Percentiles rank a stretch among this genome's conserved stretches.
phyloP scores from a whole-genome alignment of 108 stramenopile genomes.

The Pseudonitzschia delicatissima region DNA sequence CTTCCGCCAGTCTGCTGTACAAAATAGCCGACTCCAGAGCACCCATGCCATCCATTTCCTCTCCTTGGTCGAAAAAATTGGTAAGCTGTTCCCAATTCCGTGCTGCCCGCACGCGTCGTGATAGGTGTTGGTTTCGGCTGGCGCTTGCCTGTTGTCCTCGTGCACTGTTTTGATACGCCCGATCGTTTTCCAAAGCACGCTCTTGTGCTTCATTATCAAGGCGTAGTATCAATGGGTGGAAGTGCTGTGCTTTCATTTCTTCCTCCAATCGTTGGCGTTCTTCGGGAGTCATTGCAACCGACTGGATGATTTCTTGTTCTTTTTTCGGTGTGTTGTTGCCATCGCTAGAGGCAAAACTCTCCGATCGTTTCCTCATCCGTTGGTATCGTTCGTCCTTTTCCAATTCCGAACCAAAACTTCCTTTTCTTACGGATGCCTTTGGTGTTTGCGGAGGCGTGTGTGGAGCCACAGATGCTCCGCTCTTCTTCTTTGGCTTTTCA shows the following conservation, averaged over 20 bases:
- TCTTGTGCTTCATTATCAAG: conserved; percentile 67
- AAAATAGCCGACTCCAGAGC: conserved; percentile 73
- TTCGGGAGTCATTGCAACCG: conserved; percentile 67
- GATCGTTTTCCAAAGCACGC: conserved; percentile 55
- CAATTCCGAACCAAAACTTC: conserved; percentile 61
- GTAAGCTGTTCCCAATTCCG: conserved; percentile 46
- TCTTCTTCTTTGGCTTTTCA: conserved; percentile 8
- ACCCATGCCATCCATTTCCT: conserved; percentile 59
- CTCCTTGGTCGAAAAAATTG: conserved; percentile 34
- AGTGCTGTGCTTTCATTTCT: conserved; percentile 71
- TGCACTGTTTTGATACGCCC: conserved; percentile 31
- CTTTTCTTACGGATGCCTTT: no score
- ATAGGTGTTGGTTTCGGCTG: neutral
- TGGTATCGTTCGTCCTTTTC: conserved; percentile 58
- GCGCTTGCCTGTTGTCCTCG: neutral
- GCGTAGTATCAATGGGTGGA: conserved; percentile 58
- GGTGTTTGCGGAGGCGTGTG: neutral
- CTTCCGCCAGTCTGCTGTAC: no score
- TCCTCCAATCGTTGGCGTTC: conserved; percentile 63
- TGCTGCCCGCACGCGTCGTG: conserved; percentile 6
- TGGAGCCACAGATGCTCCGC: conserved; percentile 4
- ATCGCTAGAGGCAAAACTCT: conserved; percentile 28
- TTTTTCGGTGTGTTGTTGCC: conserved; percentile 1
- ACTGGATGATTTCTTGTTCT: conserved; percentile 24
- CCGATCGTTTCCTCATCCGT: conserved; percentile 41